A percentile compares a stretch with the other conserved stretches of the same genome.
These are phyloP conservation scores for Croton laevigatus DNA, from an alignment of 441 rosid genomes.

Conservation along the genomic window DNA sequence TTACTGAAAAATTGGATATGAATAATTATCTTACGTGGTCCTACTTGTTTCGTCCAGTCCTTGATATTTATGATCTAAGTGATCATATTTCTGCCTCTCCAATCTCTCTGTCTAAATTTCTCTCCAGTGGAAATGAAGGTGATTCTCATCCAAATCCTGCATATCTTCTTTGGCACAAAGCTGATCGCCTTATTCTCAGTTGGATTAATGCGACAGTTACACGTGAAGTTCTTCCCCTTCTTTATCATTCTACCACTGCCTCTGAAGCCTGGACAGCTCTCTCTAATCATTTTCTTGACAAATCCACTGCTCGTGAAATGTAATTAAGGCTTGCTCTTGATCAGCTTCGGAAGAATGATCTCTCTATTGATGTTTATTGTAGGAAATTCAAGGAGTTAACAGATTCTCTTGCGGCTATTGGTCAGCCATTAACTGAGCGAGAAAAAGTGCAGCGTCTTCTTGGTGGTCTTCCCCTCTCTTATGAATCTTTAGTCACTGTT, in stretches of 20 bases:
- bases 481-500: background rate
- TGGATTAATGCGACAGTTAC: background rate
- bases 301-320: background rate
- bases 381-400: background rate
- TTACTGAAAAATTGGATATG: background rate
- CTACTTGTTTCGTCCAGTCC: background rate
- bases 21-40: background rate
- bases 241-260: background rate
- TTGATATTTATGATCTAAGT: background rate
- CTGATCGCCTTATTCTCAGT: background rate
- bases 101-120: too few species aligned
- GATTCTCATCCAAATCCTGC: background rate
- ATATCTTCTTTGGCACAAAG: background rate
- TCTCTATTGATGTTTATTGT: background rate
- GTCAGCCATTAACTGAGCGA: background rate
- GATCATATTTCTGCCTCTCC: slow-evolving; percentile 15
- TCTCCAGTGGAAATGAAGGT: too few species aligned
- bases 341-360: background rate
- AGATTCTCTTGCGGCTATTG: background rate
- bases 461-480: background rate
- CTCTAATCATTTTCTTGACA: background rate
- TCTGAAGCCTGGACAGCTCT: background rate
- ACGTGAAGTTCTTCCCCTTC: background rate
- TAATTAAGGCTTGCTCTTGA: too few species aligned
- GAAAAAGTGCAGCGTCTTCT: background rate